Evolutionary conservation across 768 basidiomycete genomes (phyloP).

Genomic region (Hortiboletus campestris): DNA sequence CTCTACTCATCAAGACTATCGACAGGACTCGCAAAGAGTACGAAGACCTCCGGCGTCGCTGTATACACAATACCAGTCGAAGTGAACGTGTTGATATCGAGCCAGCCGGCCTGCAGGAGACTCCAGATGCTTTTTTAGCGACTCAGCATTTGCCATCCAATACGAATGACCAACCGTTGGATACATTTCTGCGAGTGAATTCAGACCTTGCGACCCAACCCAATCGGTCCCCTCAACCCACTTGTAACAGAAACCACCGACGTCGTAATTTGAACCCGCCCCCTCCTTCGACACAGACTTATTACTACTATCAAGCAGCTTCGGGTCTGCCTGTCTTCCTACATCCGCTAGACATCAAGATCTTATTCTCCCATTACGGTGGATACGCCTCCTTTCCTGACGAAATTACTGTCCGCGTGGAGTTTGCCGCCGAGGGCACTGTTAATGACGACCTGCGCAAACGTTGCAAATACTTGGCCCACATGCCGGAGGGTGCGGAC

Average conservation of each 20-base stretch:
- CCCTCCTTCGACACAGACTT: slow-evolving; percentile 84
- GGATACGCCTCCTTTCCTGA: slow-evolving; percentile 84
- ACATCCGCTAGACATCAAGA: slow-evolving; percentile 93
- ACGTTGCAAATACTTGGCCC: slow-evolving; percentile 93
- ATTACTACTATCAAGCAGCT: slow-evolving; percentile 94
- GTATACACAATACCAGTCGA: slow-evolving; percentile 11
- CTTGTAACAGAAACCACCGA: slow-evolving; percentile 44
- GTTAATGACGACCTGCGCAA: slow-evolving; percentile 93
- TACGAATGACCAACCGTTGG: slow-evolving; percentile 8
- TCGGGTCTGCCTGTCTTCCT: slow-evolving; percentile 90
- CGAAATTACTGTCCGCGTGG: slow-evolving; percentile 75
- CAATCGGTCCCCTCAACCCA: slow-evolving; percentile 5
- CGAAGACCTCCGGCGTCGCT: slow-evolving; percentile 51
- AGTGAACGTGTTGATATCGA: slow-evolving; percentile 21
- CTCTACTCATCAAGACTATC: slow-evolving; percentile 59
- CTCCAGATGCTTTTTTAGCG: slow-evolving; percentile 60
- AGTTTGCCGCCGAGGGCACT: slow-evolving; percentile 68
- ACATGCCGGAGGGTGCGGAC: slow-evolving; percentile 88
- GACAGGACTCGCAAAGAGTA: slow-evolving; percentile 60
- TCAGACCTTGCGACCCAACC: slow-evolving; percentile 5
- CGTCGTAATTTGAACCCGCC: slow-evolving; percentile 83
- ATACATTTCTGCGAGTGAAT: slow-evolving; percentile 1
- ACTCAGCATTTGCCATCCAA: slow-evolving; percentile 31
- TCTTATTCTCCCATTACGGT: slow-evolving; percentile 80
- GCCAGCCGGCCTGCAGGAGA: slow-evolving; percentile 32